phyloP scores from a whole-genome alignment of 345 rosid genomes.

The Turnera subulata region DNA sequence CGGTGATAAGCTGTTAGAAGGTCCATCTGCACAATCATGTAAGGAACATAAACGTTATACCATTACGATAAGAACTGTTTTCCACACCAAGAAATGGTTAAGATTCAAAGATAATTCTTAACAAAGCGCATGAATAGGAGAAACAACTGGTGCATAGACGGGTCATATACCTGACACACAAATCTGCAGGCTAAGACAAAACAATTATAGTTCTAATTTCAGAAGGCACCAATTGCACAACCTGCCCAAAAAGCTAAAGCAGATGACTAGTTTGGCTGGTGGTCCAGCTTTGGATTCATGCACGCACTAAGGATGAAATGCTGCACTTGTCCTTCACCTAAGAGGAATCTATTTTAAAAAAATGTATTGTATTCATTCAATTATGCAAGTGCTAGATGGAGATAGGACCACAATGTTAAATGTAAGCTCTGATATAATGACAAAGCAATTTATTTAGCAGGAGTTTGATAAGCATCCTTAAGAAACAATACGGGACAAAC shows the following conservation, averaged over 20 bases:
- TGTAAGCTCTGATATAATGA: constrained; percentile 26
- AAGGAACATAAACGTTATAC: no score
- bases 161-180: no score
- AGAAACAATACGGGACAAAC: not conserved
- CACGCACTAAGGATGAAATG: constrained; percentile 1
- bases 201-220: no score
- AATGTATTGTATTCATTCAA: not conserved
- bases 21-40: constrained; percentile 64
- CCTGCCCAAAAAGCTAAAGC: no score
- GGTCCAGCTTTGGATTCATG: constrained; percentile 18
- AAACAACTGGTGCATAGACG: no score
- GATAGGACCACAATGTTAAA: constrained; percentile 20
- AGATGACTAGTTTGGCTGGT: not conserved
- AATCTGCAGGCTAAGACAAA: no score
- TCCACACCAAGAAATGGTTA: no score
- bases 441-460: not conserved
- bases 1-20: constrained; percentile 38
- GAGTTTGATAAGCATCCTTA: not conserved
- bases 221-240: no score
- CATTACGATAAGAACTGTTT: no score
- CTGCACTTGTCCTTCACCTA: constrained; percentile 10
- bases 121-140: no score
- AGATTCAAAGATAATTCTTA: no score
- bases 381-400: constrained; percentile 2
- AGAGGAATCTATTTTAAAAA: constrained; percentile 16